phyloP scores from a whole-genome alignment of 805 yeast species.

The Tetrapisispora fleetii region DNA sequence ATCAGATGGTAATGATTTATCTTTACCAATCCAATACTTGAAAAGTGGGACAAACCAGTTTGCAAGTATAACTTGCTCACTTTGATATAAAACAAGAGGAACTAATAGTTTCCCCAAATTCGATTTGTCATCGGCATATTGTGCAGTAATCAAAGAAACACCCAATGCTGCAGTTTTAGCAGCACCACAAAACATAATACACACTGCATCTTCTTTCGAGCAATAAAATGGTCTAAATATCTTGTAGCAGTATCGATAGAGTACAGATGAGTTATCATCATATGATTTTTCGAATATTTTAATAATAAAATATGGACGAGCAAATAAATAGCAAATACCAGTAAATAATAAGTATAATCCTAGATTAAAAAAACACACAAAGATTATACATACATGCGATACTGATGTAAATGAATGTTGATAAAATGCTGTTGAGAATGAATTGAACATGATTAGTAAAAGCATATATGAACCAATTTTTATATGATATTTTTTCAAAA shows the following conservation, averaged over 20 bases:
- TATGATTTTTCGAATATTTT: conserved; percentile 40
- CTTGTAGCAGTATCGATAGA: conserved; percentile 35
- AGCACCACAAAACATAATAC: conserved; percentile 80
- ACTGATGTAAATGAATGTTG: conserved; percentile 70
- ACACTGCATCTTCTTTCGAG: conserved; percentile 59
- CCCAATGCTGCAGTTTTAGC: conserved; percentile 93
- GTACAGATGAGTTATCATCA: conserved; percentile 31
- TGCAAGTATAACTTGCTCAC: conserved; percentile 79
- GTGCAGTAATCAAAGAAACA: conserved; percentile 71
- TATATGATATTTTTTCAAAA: conserved; percentile 18
- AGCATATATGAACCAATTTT: conserved; percentile 78
- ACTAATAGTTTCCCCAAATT: conserved; percentile 64
- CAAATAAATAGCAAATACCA: conserved; percentile 43
- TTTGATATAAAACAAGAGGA: conserved; percentile 78
- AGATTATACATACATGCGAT: conserved; percentile 56
- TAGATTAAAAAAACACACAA: conserved; percentile 73
- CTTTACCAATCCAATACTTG: conserved; percentile 47
- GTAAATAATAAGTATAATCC: conserved; percentile 77
- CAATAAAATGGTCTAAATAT: conserved; percentile 56
- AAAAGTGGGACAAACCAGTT: conserved; percentile 57
- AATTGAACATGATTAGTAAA: conserved; percentile 63
- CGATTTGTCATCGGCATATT: conserved; percentile 55
- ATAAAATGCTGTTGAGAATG: conserved; percentile 80
- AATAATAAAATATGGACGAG: conserved; percentile 50
- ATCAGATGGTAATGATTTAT: conserved; percentile 7